phyloP scores from a whole-genome alignment of 306 rosid species.

The Trifolium repens region DNA sequence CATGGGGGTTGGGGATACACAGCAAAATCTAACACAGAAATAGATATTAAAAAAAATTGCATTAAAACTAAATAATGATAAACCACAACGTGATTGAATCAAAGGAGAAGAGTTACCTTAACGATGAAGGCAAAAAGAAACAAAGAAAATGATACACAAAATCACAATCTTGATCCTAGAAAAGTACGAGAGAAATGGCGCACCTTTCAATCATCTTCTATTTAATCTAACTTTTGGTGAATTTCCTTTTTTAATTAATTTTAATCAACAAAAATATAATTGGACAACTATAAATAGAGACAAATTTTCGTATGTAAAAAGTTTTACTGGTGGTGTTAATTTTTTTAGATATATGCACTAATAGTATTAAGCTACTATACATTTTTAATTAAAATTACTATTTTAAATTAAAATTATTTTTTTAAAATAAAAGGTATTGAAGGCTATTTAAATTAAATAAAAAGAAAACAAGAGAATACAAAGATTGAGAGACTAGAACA shows the following conservation, averaged over 20 bases:
- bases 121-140: background rate
- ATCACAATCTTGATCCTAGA: background rate
- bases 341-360: no score
- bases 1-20: background rate
- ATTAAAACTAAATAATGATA: background rate
- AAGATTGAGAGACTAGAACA: no score
- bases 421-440: no score
- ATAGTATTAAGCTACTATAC: no score
- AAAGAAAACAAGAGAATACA: no score
- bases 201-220: background rate
- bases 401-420: no score
- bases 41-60: constrained; percentile 7
- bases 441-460: no score
- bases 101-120: constrained; percentile 27
- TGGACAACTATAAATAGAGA: background rate
- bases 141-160: constrained; percentile 2
- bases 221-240: background rate
- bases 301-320: no score
- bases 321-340: no score
- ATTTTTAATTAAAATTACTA: no score
- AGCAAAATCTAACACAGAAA: background rate
- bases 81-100: background rate
- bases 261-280: background rate
- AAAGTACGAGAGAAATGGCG: background rate
- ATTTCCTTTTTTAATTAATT: no score